These are phyloP conservation scores for Botryotinia convoluta DNA, from an alignment of 2,329 filamentous ascomycete species.

Conservation along the genomic window DNA sequence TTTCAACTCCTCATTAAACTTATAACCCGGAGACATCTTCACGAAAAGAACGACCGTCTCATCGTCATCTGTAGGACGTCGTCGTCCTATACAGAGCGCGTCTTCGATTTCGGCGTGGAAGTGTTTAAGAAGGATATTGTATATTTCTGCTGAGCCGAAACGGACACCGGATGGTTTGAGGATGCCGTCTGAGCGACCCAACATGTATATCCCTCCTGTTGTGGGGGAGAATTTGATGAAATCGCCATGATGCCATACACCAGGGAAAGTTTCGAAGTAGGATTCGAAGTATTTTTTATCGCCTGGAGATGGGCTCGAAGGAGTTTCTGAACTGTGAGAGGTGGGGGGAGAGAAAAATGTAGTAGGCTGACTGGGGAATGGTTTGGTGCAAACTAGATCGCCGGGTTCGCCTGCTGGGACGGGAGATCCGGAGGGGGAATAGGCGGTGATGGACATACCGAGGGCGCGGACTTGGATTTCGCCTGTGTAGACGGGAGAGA, in stretches of 20 bases:
- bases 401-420: slow-evolving; percentile 64
- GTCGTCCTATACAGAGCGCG: slow-evolving; percentile 79
- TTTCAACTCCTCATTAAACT: slow-evolving; percentile 59
- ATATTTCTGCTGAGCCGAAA: slow-evolving; percentile 93
- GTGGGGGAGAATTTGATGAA: slow-evolving; percentile 70
- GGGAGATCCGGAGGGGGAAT: slow-evolving; percentile 47
- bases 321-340: neutral
- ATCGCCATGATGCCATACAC: slow-evolving; percentile 91
- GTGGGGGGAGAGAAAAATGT: slow-evolving; percentile 63
- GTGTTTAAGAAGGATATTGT: slow-evolving; percentile 84
- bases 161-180: slow-evolving; percentile 88
- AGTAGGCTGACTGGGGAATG: slow-evolving; percentile 89
- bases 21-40: slow-evolving; percentile 55
- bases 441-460: slow-evolving; percentile 71
- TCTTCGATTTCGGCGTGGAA: slow-evolving; percentile 79
- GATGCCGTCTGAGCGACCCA: slow-evolving; percentile 88
- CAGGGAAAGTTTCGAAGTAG: slow-evolving; percentile 82
- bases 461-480: slow-evolving; percentile 77
- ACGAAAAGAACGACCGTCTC: slow-evolving; percentile 73
- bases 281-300: slow-evolving; percentile 72
- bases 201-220: slow-evolving; percentile 82
- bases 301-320: slow-evolving; percentile 46
- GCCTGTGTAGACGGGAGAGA: slow-evolving; percentile 68
- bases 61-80: slow-evolving; percentile 46
- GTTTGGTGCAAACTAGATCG: slow-evolving; percentile 80